phyloP scores from a whole-genome alignment of 2,329 filamentous ascomycete species.

The Cladosporium sp. region DNA sequence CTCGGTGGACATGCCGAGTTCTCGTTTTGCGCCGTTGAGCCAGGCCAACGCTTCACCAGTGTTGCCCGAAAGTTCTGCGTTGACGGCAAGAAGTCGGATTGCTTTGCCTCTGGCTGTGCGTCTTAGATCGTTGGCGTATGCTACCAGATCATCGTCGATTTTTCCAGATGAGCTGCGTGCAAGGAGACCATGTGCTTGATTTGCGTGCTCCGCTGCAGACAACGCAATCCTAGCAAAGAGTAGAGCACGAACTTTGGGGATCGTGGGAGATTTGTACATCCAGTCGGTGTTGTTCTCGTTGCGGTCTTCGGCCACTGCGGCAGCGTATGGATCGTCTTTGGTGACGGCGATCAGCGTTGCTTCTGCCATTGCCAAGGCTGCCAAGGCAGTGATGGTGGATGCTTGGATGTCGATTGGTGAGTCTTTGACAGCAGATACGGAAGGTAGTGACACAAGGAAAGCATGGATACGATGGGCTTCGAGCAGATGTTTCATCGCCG shows the following conservation, averaged over 20 bases:
- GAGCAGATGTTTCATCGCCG: conserved; percentile 75
- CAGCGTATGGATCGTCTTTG: conserved; percentile 92
- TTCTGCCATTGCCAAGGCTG: conserved; percentile 74
- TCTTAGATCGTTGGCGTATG: conserved; percentile 74
- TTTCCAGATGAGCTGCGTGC: conserved; percentile 46
- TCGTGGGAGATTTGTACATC: conserved; percentile 91
- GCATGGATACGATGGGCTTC: conserved; percentile 77
- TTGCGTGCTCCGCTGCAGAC: conserved; percentile 83
- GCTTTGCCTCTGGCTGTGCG: conserved; percentile 78
- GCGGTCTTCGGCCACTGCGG: conserved; percentile 74
- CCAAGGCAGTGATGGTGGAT: conserved; percentile 46
- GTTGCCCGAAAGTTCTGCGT: conserved; percentile 79
- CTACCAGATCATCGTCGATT: conserved; percentile 65
- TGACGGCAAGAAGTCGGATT: conserved; percentile 86
- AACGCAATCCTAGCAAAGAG: conserved; percentile 86
- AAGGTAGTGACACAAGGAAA: conserved; percentile 56
- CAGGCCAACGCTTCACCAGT: conserved; percentile 85
- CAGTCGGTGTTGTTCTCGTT: conserved; percentile 86
- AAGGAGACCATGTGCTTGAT: conserved; percentile 62
- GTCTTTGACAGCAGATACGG: conserved; percentile 50
- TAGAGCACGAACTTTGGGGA: conserved; percentile 84
- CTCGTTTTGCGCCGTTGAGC: conserved; percentile 73
- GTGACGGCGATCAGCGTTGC: conserved; percentile 85
- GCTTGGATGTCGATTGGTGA: conserved; percentile 44
- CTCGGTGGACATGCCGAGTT: conserved; percentile 63